Evolutionary conservation across 371 early-diverging fungal species (phyloP).

Genomic region (Entomophthora muscae): DNA sequence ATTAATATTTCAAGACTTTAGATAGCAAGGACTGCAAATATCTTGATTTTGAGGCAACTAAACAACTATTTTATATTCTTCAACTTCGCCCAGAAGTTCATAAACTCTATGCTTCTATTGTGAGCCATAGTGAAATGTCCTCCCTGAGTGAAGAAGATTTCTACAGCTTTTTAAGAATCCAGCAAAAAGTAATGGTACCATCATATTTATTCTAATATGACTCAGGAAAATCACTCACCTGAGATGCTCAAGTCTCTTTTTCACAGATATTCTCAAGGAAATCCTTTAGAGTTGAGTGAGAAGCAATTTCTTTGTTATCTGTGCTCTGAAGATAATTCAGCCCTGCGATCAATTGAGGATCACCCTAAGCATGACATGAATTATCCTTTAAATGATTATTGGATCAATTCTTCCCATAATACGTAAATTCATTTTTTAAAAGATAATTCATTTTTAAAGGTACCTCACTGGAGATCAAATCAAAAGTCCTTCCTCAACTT

Average conservation of each 20-base stretch:
- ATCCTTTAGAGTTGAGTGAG: not conserved
- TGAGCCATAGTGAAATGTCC: no score
- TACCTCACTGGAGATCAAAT: conserved; percentile 59
- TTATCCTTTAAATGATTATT: conserved; percentile 50
- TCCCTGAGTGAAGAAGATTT: not conserved
- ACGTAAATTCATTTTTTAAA: conserved; percentile 42
- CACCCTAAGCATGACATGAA: conserved; percentile 17
- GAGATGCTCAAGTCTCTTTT: not conserved
- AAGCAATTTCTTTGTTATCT: not conserved
- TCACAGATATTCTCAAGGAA: conserved; percentile 1
- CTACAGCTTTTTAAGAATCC: not conserved
- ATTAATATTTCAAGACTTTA: no score
- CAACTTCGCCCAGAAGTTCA: conserved; percentile 4
- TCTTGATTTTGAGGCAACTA: conserved; percentile 6
- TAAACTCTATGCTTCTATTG: not conserved
- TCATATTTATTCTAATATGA: not conserved
- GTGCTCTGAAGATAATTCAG: not conserved
- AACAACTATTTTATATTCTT: not conserved
- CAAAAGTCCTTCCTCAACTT: conserved; percentile 46
- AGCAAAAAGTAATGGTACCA: not conserved
- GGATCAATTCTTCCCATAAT: conserved; percentile 64
- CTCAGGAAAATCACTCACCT: not conserved
- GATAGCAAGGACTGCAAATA: not conserved
- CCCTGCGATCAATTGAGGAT: not conserved
- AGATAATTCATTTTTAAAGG: no score